Percentiles rank a stretch among this genome's conserved stretches.
Conservation (phyloP, 805 yeast genomes). For the Candida odintsovae region DNA sequence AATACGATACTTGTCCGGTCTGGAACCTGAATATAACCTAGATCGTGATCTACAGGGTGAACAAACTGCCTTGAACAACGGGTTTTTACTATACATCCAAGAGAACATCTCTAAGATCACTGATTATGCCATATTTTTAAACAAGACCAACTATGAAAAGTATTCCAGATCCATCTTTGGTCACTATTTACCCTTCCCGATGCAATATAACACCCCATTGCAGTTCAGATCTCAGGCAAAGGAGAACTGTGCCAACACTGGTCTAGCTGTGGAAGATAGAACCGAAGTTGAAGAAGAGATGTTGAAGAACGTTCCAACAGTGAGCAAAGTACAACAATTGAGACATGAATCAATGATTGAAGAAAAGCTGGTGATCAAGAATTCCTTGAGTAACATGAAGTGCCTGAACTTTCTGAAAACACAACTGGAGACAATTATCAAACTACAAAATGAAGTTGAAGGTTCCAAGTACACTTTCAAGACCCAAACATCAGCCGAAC, state of each 20-base stretch:
- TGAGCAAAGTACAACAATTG: constrained; percentile 58
- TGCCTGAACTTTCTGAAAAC: constrained; percentile 16
- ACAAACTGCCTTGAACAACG: constrained; percentile 36
- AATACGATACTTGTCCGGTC: constrained; percentile 23
- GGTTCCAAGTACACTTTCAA: neutral
- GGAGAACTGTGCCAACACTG: constrained; percentile 26
- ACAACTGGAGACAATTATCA: constrained; percentile 7
- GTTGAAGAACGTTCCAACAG: constrained; percentile 22
- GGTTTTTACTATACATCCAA: constrained; percentile 36
- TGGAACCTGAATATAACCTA: constrained; percentile 3
- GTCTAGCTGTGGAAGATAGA: constrained; percentile 28
- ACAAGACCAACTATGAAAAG: constrained; percentile 51
- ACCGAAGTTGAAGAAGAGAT: constrained; percentile 25
- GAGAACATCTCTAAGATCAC: constrained; percentile 42
- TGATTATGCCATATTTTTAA: constrained; percentile 51
- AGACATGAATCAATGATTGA: constrained; percentile 50
- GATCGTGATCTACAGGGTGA: constrained; percentile 14
- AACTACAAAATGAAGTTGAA: constrained; percentile 14
- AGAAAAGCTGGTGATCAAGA: constrained; percentile 20
- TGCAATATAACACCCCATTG: constrained; percentile 67
- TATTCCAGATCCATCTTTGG: constrained; percentile 53
- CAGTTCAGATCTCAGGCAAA: constrained; percentile 31
- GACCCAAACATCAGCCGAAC: constrained; percentile 26
- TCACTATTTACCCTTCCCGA: constrained; percentile 58
- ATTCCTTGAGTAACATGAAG: constrained; percentile 23